Evolutionary conservation across 2,329 filamentous ascomycete species (phyloP), one percentile per base, ranked within the genome.

Genomic region (Sarocladium brachiariae): DNA sequence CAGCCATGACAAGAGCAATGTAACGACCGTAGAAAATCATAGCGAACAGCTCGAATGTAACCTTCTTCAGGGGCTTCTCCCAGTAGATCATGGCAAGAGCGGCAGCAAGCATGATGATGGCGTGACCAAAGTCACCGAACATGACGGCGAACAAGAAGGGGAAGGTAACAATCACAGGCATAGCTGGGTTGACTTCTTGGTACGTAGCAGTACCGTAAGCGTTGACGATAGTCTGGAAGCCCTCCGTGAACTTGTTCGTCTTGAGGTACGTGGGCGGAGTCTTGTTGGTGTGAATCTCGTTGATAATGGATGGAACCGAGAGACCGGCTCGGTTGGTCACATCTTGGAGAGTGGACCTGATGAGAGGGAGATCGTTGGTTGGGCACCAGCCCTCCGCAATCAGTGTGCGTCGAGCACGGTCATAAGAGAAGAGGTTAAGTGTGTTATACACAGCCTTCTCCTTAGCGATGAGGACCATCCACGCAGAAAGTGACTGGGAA

Each of bases 91-190:
- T 96, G 52, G 90, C 89, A 51, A 83, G 63, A 13, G 93, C 88
- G 52, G 89, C 87, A 51, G 81, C 65, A 38, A 92, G 77, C 87
- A 99, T 95, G 67, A 99, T 87, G 57, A 85, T 69, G 57, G 92
- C 93, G 64, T 99, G 93, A 49, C 93, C 95, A 53, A 96, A 85
- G 70, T 99, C 93, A 75, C 93, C 95, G 65, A 99, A 99, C 93
- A 99, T 99, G 80, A 99, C 93, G 47, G 93, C 93, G 65, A 99
- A 99, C 55, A 99, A 77, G 76, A 99, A 99, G n/a, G 95, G 93
- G 70, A 99, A 99, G 5, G 93, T 99, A 56, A 99, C 85, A 58
- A 97, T 90, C 49, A 95, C 93, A 33, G 92, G 92, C 19, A 99
- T 78, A 55, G 90, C 92, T 52, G 93, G 93, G 71, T 99, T 99